Evolutionary conservation across 768 basidiomycete species (phyloP), one percentile per base, ranked within the genome.

Genomic region (Lentinus tigrinus): DNA sequence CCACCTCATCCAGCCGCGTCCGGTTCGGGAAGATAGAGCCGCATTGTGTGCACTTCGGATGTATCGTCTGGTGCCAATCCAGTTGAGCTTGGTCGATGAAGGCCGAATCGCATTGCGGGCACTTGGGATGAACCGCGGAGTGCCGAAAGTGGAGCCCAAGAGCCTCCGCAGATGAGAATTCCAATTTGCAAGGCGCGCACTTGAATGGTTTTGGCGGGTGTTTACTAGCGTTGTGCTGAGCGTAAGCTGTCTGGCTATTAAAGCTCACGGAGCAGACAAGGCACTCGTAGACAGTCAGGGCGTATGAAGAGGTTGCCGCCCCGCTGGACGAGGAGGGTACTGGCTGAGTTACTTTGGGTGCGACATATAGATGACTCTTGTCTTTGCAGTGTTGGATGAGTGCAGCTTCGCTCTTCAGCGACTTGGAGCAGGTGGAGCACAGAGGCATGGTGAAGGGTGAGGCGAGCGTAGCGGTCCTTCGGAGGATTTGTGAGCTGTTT

Each of bases 121-220:
- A 61, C 34, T 61, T 61, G 10, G 60, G 60, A 19, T 61, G 60
- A 4, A 50, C n/a, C 10, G 51, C 9, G 28, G 44, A 55, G 40
- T 56, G 14, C 21, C 55, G 44, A 31, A 43, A 38, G 34, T 61
- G 60, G 4, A 54, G 24, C 1, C 55, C 38, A 16, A 61, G 55
- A 3, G 60, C 60, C 46, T 61, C 55, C 40, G 60, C 42, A 8
- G 60, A 53, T 8, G 55, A 56, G 52, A 61, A 61, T 5, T 57
- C 47, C 16, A 61, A 24, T 14, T 14, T 51, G 40, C 60, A 61
- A 13, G 60, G 60, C 2, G 13, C 39, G 52, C 60, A 61, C 19
- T 38, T 49, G 52, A 38, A 61, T 24, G 57, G 46, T n/a, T 28
- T 23, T 9, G 57, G 1, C 27, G 38, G 14, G 26, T 58, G 57